Evolutionary conservation across 2,329 filamentous ascomycete genomes (phyloP).

Genomic region (Aspergillus ustus): DNA sequence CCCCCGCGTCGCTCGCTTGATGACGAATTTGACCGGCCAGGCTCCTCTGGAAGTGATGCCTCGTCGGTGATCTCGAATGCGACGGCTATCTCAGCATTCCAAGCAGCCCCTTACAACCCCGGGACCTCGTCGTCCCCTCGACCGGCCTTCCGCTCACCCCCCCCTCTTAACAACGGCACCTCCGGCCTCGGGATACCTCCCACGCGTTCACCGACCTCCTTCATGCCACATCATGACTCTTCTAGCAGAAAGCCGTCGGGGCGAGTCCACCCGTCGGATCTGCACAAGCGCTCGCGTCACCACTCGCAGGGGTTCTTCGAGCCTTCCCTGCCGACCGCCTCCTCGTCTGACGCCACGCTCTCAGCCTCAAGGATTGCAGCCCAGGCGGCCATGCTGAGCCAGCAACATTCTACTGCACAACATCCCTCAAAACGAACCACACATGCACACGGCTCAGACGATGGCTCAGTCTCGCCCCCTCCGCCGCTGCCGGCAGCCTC

Average conservation of each 20-base stretch:
- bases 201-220: slow-evolving; percentile 40
- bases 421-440: slow-evolving; percentile 60
- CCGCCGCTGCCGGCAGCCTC: slow-evolving; percentile 32
- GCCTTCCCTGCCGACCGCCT: slow-evolving; percentile 63
- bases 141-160: slow-evolving; percentile 30
- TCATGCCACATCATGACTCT: slow-evolving; percentile 45
- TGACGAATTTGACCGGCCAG: slow-evolving; percentile 42
- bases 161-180: slow-evolving; percentile 40
- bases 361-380: slow-evolving; percentile 68
- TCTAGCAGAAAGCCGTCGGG: slow-evolving; percentile 44
- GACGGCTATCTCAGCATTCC: slow-evolving; percentile 48
- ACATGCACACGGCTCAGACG: slow-evolving; percentile 48
- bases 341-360: slow-evolving; percentile 52
- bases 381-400: slow-evolving; percentile 67
- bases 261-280: slow-evolving; percentile 41
- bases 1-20: slow-evolving; percentile 34
- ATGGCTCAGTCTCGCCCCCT: slow-evolving; percentile 36
- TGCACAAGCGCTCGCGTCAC: slow-evolving; percentile 51
- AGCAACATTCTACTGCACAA: slow-evolving; percentile 38
- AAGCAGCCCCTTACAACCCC: slow-evolving; percentile 35
- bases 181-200: slow-evolving; percentile 38
- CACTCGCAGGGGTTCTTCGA: slow-evolving; percentile 72
- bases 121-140: slow-evolving; percentile 31
- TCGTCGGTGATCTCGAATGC: slow-evolving; percentile 51
- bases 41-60: slow-evolving; percentile 52